phyloP scores from a whole-genome alignment of 805 yeast genomes.

The Hanseniaspora taiwanica region DNA sequence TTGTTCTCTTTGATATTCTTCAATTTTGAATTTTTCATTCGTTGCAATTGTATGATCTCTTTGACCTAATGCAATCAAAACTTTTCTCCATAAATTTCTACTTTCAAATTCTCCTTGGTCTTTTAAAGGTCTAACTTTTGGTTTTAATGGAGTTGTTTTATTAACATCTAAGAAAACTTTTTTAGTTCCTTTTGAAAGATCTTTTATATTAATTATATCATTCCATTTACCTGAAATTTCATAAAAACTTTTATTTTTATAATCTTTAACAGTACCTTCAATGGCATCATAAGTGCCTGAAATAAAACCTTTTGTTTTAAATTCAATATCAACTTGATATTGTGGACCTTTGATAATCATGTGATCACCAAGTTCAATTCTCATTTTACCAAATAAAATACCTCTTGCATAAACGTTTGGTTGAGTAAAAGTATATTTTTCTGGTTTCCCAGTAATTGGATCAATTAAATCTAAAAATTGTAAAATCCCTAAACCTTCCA shows the following conservation, averaged over 20 bases:
- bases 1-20: conserved; percentile 65
- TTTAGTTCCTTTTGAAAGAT: conserved; percentile 32
- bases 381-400: conserved; percentile 77
- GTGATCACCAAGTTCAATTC: conserved; percentile 87
- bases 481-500: conserved; percentile 79
- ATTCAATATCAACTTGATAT: conserved; percentile 70
- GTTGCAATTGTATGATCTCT: conserved; percentile 80
- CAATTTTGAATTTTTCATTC: conserved; percentile 75
- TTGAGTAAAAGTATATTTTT: conserved; percentile 74
- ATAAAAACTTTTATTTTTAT: conserved; percentile 36
- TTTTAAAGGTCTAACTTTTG: conserved; percentile 60
- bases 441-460: conserved; percentile 33
- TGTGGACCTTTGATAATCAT: conserved; percentile 57
- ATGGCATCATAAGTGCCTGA: conserved; percentile 87
- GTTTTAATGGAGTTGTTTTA: conserved; percentile 39
- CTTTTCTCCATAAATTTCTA: conserved; percentile 69
- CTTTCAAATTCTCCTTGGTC: conserved; percentile 80
- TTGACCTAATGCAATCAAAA: conserved; percentile 63
- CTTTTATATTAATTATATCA: conserved; percentile 60
- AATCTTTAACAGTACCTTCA: conserved; percentile 53
- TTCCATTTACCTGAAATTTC: conserved; percentile 89
- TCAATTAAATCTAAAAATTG: conserved; percentile 49
- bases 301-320: conserved; percentile 89
- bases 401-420: conserved; percentile 95
- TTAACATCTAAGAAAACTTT: conserved; percentile 46